phyloP scores from a whole-genome alignment of 441 rosid species.

The Erysimum cheiri region DNA sequence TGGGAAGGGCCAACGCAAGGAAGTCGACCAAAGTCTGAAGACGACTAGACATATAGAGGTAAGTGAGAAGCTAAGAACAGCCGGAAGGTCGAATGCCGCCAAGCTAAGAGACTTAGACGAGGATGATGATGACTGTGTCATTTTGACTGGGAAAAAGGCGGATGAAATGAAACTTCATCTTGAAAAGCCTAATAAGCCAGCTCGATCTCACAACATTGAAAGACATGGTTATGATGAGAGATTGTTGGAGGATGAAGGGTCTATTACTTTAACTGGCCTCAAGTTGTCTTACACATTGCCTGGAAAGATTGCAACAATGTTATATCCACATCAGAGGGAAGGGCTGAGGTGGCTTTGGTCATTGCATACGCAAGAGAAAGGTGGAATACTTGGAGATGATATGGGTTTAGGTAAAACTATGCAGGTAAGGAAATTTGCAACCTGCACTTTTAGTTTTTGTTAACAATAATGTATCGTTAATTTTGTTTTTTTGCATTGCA shows the following conservation, averaged over 20 bases:
- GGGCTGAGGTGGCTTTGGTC: conserved; percentile 97
- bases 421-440: conserved; percentile 65
- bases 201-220: conserved; percentile 34
- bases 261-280: conserved; percentile 58
- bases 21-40: conserved; percentile 35
- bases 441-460: neutral
- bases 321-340: conserved; percentile 88
- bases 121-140: conserved; percentile 57
- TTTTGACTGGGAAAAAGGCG: conserved; percentile 48
- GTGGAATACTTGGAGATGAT: conserved; percentile 97
- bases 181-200: conserved; percentile 42
- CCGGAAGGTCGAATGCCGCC: conserved; percentile 49
- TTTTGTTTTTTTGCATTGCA: conserved; percentile 44
- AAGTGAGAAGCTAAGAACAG: conserved; percentile 50
- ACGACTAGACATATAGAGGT: conserved; percentile 43
- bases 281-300: conserved; percentile 60
- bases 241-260: conserved; percentile 54
- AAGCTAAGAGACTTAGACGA: conserved; percentile 46
- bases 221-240: conserved; percentile 46
- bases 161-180: conserved; percentile 39
- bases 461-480: conserved; percentile 1
- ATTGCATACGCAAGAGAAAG: conserved; percentile 83
- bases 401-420: conserved; percentile 99
- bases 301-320: conserved; percentile 63
- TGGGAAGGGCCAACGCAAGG: conserved; percentile 42